Base-by-base conservation (phyloP, 192 early-diverging fungal species). In the Rhizophagus clarus region DNA sequence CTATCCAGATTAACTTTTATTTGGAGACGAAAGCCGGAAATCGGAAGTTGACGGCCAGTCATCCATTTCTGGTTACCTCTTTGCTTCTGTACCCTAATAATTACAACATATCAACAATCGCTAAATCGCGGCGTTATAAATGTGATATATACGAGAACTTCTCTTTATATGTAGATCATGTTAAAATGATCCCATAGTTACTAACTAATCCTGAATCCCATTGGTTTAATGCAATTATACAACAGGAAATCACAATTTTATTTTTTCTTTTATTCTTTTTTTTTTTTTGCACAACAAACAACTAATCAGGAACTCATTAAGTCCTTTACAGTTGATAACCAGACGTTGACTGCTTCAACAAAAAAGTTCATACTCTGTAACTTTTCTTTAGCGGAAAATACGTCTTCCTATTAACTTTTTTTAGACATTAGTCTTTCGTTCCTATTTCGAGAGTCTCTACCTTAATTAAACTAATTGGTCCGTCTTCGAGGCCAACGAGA, bases 171-270 rank as follows among this genome's bases (percentile, higher is more conserved):
- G 51, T 22, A 56, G 51, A 56, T 56, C 51, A 56, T 56, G 17
- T 56, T 11, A 45, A 12, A 45, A 45, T 45, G 11, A 45, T 45
- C 42, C 42, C 42, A 45, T 45, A 40, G 37, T 40, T 40, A 45
- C 42, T 56, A 56, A 56, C 22, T 22, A 56, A 20, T 56, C 51
- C 51, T 56, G 6, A 56, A 56, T 56, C 51, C 20, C 17, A 56
- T 56, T 56, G 51, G 51, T 56, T 56, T 56, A 56, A 56, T 56
- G 51, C 51, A 56, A 56, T 56, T 56, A 56, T 56, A 56, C 51
- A 56, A 56, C 15, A 56, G 17, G 17, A 56, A 56, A 56, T 56
- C 51, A 22, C 51, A 56, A 56, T 56, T 56, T 56, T 56, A 17
- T 56, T 51, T 47, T 47, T 51, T 51, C 17, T 51, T 51, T 51